A percentile compares a stretch with the other conserved stretches of the same genome.
Evolutionary conservation across 2,329 filamentous ascomycete genomes (phyloP).

Genomic region (Fonsecaea nubica): DNA sequence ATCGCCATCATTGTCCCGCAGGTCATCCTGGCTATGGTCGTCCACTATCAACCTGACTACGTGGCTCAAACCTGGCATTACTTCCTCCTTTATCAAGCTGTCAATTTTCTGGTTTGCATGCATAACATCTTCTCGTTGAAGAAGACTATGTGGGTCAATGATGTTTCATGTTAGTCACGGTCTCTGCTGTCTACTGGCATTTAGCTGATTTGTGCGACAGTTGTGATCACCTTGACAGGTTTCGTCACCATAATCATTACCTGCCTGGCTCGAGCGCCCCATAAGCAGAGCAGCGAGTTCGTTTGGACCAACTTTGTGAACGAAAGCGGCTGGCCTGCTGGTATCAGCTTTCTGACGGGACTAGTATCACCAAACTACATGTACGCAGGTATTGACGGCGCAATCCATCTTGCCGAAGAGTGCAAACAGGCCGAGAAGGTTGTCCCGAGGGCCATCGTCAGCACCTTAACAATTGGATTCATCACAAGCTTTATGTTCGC

Average conservation of each 20-base stretch:
- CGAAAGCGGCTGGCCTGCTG: constrained; percentile 38
- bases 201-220: neutral
- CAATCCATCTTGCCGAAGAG: constrained; percentile 51
- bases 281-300: constrained; percentile 28
- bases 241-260: constrained; percentile 46
- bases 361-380: constrained; percentile 50
- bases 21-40: constrained; percentile 36
- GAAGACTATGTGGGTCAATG: constrained; percentile 23
- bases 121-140: constrained; percentile 38
- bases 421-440: constrained; percentile 43
- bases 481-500: constrained; percentile 41
- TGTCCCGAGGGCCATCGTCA: constrained; percentile 46
- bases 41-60: constrained; percentile 36
- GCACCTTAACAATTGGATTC: constrained; percentile 46
- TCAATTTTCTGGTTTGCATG: constrained; percentile 32
- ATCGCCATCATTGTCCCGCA: constrained; percentile 41
- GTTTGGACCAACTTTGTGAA: constrained; percentile 38
- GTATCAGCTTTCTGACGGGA: constrained; percentile 49
- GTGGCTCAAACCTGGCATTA: constrained; percentile 37
- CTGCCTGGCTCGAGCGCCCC: constrained; percentile 41
- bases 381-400: constrained; percentile 48
- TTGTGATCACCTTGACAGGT: constrained; percentile 39
- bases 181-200: neutral
- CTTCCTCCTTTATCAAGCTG: constrained; percentile 39
- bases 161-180: constrained; percentile 33